phyloP scores from a whole-genome alignment of 208 protist genomes.

The Trypanosoma boissoni region DNA sequence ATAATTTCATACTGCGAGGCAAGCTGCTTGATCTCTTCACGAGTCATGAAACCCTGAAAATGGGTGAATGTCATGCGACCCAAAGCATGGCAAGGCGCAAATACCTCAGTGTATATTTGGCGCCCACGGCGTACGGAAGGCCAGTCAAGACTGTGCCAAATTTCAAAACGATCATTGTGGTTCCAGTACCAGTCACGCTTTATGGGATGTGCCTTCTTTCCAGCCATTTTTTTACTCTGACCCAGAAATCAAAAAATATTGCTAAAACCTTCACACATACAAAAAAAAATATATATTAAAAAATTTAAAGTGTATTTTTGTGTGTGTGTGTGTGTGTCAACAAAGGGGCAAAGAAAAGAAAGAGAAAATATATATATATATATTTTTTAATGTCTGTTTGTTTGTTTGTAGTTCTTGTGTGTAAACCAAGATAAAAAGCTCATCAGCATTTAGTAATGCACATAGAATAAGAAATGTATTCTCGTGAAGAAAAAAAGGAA shows the following conservation, averaged over 20 bases:
- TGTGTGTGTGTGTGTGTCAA: constrained; percentile 1
- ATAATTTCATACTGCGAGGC: constrained; percentile 91
- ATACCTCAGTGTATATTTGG: constrained; percentile 98
- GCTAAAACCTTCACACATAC: neutral
- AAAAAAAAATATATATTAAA: neutral
- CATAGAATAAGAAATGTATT: constrained; percentile 10
- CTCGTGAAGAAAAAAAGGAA: neutral
- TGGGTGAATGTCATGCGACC: constrained; percentile 96
- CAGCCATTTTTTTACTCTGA: constrained; percentile 55
- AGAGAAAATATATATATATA: constrained; percentile 13
- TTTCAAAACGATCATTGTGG: constrained; percentile 84
- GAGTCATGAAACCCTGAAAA: constrained; percentile 96
- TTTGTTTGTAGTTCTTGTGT: too few relatives aligned
- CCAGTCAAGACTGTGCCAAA: constrained; percentile 91
- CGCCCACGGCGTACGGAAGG: constrained; percentile 94
- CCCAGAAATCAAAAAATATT: neutral
- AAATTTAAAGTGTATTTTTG: too few relatives aligned
- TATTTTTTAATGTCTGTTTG: constrained; percentile 15
- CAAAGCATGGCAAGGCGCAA: constrained; percentile 96
- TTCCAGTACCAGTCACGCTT: constrained; percentile 90
- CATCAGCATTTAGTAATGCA: constrained; percentile 11
- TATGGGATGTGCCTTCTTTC: constrained; percentile 84
- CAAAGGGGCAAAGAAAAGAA: constrained; percentile 6
- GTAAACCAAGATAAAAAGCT: too few relatives aligned
- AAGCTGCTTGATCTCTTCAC: constrained; percentile 95